A percentile compares a stretch with the other conserved stretches of the same genome.
These are phyloP conservation scores for Dissophora globulifera DNA, from an alignment of 192 early-diverging fungal species.

Conservation along the genomic window DNA sequence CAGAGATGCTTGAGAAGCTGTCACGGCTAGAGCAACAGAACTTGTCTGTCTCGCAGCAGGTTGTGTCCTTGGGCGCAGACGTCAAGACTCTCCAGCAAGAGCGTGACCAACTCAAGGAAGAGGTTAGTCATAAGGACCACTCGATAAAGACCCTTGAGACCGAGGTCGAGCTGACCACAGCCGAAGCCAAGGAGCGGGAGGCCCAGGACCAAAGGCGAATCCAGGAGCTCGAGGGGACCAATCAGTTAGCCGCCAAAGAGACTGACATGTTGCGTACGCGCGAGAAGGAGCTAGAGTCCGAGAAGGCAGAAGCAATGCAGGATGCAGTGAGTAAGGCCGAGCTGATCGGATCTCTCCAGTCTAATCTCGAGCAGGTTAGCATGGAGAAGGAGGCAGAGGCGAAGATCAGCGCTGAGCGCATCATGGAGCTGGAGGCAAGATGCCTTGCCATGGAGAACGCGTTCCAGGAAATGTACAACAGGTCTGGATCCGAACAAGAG, in stretches of 20 bases:
- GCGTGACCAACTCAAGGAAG: constrained; percentile 6
- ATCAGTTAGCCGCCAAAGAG: constrained; percentile 3
- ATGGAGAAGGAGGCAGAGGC: constrained; percentile 6
- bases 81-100: constrained; percentile 3
- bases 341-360: constrained; percentile 9
- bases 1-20: constrained; percentile 1
- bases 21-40: constrained; percentile 21
- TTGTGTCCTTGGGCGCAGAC: background rate
- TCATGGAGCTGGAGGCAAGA: constrained; percentile 15
- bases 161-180: constrained; percentile 10
- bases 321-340: background rate
- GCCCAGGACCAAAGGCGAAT: constrained; percentile 18
- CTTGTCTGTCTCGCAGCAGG: background rate
- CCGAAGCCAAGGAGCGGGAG: constrained; percentile 13
- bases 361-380: background rate
- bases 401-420: constrained; percentile 3
- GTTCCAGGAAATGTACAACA: constrained; percentile 18
- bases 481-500: constrained; percentile 11
- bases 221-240: constrained; percentile 20
- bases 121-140: constrained; percentile 2
- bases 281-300: constrained; percentile 23
- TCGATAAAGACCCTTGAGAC: constrained; percentile 14
- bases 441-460: constrained; percentile 28
- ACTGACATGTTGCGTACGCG: constrained; percentile 15
- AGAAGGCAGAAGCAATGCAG: constrained; percentile 8